Base-by-base conservation (phyloP, 2,329 filamentous ascomycete species). In the Penicillium fuscoglaucum region DNA sequence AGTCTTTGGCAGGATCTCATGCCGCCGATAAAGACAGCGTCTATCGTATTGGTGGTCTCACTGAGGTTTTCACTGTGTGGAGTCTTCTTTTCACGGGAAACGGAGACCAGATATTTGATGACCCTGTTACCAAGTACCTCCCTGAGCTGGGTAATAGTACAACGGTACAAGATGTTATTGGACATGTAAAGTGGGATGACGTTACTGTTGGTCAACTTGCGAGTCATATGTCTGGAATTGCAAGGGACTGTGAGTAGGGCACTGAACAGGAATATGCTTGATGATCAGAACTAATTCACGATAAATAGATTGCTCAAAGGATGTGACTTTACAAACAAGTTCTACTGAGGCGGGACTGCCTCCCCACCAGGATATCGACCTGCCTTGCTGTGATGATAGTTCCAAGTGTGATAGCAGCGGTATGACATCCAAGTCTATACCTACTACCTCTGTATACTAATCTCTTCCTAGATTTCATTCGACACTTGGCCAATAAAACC, bases 171-270 rank as follows among this genome's bases (percentile, higher is more conserved):
- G 44, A 33, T 9, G 9, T 10, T 13, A 21, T 21, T 33, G 28
- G 1, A 21, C 7, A 15, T 21, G 28, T 33, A 6, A 31, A 13
- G 10, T 69, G 66, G 66, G 45, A 63, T 1, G 57, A 61, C 17
- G 49, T 68, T n/a, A 68, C 66, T 41, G 60, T 68, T 31, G 65
- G 64, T 1, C 59, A 66, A n/a, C 58, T 69, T 31, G 57, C 66
- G 9, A 68, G 62, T 24, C 66, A 69, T 55, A 64, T 67, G 67
- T 55, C 55, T 15, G 64, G 61, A 0, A 47, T 66, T 59, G 48
- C 58, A 40, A 55, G 61, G 15, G 56, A 65, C 29, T 66, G 66
- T 66, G 21, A 61, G 66, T 59, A 10, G 6, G 6, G 29, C n/a
- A 33, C 44, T 13, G n/a, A 21, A 31, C n/a, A 6, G 12, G n/a